Percentiles rank a stretch among this genome's conserved stretches.
phyloP scores from a whole-genome alignment of 352 stramenopile genomes.

The Globisporangium ultimum region DNA sequence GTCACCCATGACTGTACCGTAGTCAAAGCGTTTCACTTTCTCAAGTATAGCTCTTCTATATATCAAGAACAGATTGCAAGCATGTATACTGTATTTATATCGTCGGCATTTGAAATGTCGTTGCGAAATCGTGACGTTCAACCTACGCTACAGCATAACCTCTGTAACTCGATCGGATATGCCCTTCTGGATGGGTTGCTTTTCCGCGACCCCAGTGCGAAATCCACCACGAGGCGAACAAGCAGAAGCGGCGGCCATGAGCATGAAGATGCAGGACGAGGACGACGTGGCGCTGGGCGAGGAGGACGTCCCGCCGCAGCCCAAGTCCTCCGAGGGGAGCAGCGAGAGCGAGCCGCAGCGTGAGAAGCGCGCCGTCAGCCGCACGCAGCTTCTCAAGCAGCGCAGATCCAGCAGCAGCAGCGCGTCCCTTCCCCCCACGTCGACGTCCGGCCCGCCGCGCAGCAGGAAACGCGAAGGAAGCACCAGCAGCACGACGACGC shows the following conservation, averaged over 20 bases:
- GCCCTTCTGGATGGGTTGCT: not conserved
- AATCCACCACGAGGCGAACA: not conserved
- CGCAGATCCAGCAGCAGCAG: conserved; percentile 18
- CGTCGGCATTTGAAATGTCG: not conserved
- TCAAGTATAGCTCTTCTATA: not conserved
- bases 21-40: no score
- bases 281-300: conserved; percentile 12
- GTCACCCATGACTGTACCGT: no score
- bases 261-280: conserved; percentile 30
- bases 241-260: conserved; percentile 15
- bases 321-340: no score
- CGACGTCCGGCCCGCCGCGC: not conserved
- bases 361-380: conserved; percentile 9
- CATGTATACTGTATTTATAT: not conserved
- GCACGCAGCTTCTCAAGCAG: conserved; percentile 18
- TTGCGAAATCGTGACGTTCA: not conserved
- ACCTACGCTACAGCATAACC: not conserved
- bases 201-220: not conserved
- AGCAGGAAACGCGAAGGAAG: conserved; percentile 12
- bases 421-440: not conserved
- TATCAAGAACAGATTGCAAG: not conserved
- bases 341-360: not conserved
- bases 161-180: conserved; percentile 9
- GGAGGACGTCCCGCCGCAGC: not conserved
- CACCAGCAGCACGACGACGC: conserved; percentile 2